Base-by-base conservation (phyloP, 2,329 filamentous ascomycete species). In the Claviceps cyperi region DNA sequence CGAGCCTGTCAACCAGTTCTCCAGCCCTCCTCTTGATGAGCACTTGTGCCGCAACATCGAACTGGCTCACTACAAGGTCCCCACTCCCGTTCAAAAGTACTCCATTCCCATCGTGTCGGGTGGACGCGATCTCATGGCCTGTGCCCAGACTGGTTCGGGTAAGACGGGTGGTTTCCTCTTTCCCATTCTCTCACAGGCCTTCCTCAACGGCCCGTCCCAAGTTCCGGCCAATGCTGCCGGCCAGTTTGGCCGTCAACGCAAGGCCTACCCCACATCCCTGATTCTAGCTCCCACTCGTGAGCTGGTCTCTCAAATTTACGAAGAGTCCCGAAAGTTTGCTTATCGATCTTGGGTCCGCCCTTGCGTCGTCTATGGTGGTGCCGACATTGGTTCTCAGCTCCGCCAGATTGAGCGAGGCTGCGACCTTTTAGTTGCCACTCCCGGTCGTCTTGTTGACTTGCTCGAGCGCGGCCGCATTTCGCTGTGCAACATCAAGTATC, bases 81-180 rank as follows among this genome's bases (percentile, higher is more conserved):
- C 92, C 50, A 98, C 92, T 1, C 92, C 92, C 24, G 92, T 98
- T 49, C 92, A 98, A 73, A 98, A 98, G 71, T 97, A 98, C 76
- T 97, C 92, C 4, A 95, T 98, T 51, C 92, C 92, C 58, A 98
- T 98, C 63, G 92, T 98, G 66, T 95, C 95, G 86, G 84, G 83
- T 60, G 92, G 92, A 56, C 89, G 92, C 72, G 92, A 98, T 71
- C 76, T 98, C 66, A 98, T 98, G 92, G 92, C 92, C 69, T 98
- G 92, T 77, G 92, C 92, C 62, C 92, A 98, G 78, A 98, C 92
- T 60, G 92, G 91, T 83, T 98, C 92, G 64, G 92, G 92, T 78
- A 98, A 98, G 81, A 98, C 92, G 67, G 92, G 92, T 76, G 92
- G 92, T 77, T 98, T 98, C 81, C 76, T 98, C 56, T 98, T 98